phyloP scores from a whole-genome alignment of 306 rosid genomes.

The Acacia confusa region DNA sequence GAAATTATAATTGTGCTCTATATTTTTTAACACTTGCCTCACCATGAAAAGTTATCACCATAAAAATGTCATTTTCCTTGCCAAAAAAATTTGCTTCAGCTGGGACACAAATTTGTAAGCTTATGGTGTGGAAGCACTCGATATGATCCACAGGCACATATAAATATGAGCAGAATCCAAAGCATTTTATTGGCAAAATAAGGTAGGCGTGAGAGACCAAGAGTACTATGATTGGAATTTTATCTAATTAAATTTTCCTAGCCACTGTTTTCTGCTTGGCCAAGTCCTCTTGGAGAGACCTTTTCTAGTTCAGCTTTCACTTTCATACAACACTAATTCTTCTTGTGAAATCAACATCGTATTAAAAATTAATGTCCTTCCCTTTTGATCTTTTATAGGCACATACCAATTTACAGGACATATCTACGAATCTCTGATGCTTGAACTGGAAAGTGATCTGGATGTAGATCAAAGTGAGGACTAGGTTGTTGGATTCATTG shows the following conservation, averaged over 20 bases:
- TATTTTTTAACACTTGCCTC: too few relatives aligned
- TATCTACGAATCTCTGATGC: conserved; percentile 67
- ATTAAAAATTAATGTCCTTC: neutral
- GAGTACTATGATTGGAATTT: conserved; percentile 8
- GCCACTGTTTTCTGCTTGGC: conserved; percentile 39
- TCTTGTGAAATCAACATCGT: neutral
- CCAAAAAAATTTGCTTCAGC: neutral
- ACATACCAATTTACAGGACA: conserved; percentile 54
- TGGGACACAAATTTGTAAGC: conserved; percentile 31
- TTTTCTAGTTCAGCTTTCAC: conserved; percentile 40
- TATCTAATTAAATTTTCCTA: conserved; percentile 24
- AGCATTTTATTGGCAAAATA: conserved; percentile 21
- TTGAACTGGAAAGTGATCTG: conserved; percentile 63
- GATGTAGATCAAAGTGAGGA: conserved; percentile 62
- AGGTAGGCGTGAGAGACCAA: conserved; percentile 24
- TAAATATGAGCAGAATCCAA: conserved; percentile 43
- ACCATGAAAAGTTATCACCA: neutral
- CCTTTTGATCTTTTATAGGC: neutral
- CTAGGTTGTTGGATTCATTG: conserved; percentile 17
- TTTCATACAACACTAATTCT: conserved; percentile 21
- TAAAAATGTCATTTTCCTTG: neutral
- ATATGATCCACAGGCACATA: conserved; percentile 28
- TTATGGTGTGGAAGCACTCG: conserved; percentile 25
- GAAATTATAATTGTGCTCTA: neutral
- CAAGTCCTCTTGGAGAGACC: conserved; percentile 30